Base-by-base conservation (phyloP, 345 rosid species). In the Heritiera littoralis region DNA sequence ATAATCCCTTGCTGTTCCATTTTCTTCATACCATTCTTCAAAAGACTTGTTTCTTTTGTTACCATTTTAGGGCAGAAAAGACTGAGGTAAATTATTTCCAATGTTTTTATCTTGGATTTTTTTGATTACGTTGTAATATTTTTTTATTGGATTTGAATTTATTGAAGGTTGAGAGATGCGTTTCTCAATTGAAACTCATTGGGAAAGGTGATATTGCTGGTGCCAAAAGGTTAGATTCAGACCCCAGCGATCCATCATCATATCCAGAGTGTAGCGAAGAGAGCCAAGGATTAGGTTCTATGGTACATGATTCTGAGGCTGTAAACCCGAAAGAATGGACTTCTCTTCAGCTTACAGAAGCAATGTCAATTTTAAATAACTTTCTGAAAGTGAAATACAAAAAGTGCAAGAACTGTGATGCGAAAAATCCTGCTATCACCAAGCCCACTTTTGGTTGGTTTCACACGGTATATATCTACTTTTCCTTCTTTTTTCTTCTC, bases 381-480 rank as follows among this genome's bases (percentile, higher is more conserved):
- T 88, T 93, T 82, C 41, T 93, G 80, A 93, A 84, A 87, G 78
- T 79, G 41, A 81, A 78, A 56, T 15, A 77, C 46, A 80, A 30
- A 48, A 76, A 83, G 84, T 94, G 98, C 79, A 72, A 73, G 66
- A 76, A 77, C 43, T 94, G 98, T 74, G 2, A 54, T 7, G 83
- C 83, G 51, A 35, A 48, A 54, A 83, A 78, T 83, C 89, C 95
- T 20, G 54, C 38, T 11, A 81, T 94, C 67, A 83, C 79, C 63
- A 94, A 92, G 76, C 98, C 97, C 67, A 88, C 82, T 61, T 89
- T 84, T 80, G 98, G 94, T 81, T 94, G 97, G 97, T 77, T 94
- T 81, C 83, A 87, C 80, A 78, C 68, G 95, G 98, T 94, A 93
- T 80, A 30, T 28, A 40, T 61, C 66, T 30, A 10, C 66, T 61